Percentiles rank a stretch among this genome's conserved stretches.
Conservation (phyloP, 163 green algal genomes). For the Smithsoniella earleae region DNA sequence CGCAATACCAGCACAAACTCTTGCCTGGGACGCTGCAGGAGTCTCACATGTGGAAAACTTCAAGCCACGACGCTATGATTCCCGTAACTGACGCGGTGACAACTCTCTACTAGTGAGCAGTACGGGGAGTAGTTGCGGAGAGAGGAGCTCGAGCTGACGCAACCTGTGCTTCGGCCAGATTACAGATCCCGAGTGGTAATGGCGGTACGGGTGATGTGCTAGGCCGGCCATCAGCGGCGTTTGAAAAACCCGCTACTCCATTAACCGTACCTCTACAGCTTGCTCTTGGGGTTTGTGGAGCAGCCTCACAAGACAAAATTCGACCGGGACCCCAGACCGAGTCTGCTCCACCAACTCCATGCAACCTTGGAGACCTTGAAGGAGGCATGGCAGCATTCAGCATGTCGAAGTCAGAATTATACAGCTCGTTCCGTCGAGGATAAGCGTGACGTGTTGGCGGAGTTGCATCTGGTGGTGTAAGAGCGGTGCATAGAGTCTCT, state of each 20-base stretch:
- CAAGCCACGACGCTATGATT: too few species aligned
- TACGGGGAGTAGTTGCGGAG: too few species aligned
- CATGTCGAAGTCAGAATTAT: slow-evolving; percentile 23
- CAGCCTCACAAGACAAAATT: background rate
- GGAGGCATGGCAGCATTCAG: slow-evolving; percentile 6
- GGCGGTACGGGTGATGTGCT: background rate
- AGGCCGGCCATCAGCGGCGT: background rate
- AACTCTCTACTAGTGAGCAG: too few species aligned
- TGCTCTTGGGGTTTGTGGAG: background rate
- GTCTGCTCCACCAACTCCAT: background rate
- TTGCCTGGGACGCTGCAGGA: too few species aligned
- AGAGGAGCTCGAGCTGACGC: too few species aligned
- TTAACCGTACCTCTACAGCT: background rate
- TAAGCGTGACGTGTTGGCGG: background rate
- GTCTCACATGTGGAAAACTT: too few species aligned
- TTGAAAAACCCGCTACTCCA: background rate
- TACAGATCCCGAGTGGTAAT: slow-evolving; percentile 1
- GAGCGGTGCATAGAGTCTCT: background rate
- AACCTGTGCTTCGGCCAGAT: background rate
- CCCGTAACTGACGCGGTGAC: too few species aligned
- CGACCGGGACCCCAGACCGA: slow-evolving; percentile 1
- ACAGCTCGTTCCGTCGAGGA: slow-evolving; percentile 10
- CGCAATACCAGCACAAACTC: too few species aligned
- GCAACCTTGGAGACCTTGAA: background rate
- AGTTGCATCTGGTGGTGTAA: background rate